Evolutionary conservation across 176 grass and related monocot species (phyloP), one percentile per base, ranked within the genome.

Genomic region (Saccharum officinarum): DNA sequence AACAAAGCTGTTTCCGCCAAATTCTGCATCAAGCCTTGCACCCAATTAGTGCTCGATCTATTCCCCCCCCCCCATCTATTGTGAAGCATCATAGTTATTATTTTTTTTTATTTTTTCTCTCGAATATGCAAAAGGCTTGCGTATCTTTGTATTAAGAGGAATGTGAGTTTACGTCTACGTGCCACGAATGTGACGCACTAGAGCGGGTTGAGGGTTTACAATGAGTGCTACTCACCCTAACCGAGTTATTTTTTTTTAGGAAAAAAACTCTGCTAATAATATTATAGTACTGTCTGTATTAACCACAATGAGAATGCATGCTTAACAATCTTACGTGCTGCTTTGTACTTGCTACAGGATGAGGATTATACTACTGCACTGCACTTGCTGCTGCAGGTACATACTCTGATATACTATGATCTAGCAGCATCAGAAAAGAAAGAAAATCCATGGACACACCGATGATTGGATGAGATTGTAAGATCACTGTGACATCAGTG

Each of bases 1-100:
- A 91, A 91, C 76, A 87, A 87, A 84, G 85, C 9, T 70, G 75
- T 83, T 91, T 84, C 57, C 50, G 50, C 85, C 75, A 52, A 83
- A 87, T 84, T 87, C 75, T 62, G 39, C 20, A 5, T 61, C 12
- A 87, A 86, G 79, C 79, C 60, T 79, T 86, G 18, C 15, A 3
- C 37, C 37, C 63, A 77, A 71, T 72, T 81, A 15, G 34, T 70
- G 15, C 15, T 72, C 20, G 4, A 17, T 13, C 7, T 12, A 2
- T 17, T 36, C 6, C 41, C 12, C 4, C 34, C n/a, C n/a, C 10
- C 3, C 13, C 0, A 4, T 46, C 14, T 66, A 23, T 31, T 54
- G 20, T 37, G 7, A 3, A 83, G 25, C 38, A 54, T 45, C 18
- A 38, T 16, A 71, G 44, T 37, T 74, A 14, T 65, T 44, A 4